phyloP scores from a whole-genome alignment of 2,329 filamentous ascomycete genomes.

The Periconia digitata region DNA sequence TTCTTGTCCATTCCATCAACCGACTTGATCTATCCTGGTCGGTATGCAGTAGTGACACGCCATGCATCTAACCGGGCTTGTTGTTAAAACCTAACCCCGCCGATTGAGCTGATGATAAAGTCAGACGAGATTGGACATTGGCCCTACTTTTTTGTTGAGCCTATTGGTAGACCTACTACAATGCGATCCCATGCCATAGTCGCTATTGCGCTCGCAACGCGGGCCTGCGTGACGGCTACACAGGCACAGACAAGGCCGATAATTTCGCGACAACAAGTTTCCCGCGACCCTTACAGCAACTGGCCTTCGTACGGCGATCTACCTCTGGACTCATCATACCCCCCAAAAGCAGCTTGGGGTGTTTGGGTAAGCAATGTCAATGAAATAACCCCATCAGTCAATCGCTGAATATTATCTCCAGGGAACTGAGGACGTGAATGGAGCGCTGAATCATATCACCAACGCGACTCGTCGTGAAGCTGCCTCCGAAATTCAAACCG shows the following conservation, averaged over 20 bases:
- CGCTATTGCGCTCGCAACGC: not conserved
- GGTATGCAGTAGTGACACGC: too few species aligned
- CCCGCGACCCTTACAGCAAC: not conserved
- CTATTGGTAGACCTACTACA: too few species aligned
- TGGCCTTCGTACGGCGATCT: not conserved
- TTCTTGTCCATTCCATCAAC: too few species aligned
- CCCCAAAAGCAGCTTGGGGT: not conserved
- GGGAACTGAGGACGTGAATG: slow-evolving; percentile 1
- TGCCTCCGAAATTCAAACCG: slow-evolving; percentile 1
- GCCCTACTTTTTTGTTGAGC: too few species aligned
- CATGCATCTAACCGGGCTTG: too few species aligned
- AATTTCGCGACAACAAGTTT: not conserved
- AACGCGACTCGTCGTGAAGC: not conserved
- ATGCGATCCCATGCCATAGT: too few species aligned
- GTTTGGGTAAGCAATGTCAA: not conserved
- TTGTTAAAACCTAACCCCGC: too few species aligned
- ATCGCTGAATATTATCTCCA: not conserved
- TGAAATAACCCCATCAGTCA: not conserved
- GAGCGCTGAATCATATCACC: not conserved
- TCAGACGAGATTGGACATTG: too few species aligned
- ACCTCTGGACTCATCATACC: not conserved
- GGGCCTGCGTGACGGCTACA: not conserved
- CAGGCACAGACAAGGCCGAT: not conserved
- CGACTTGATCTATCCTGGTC: too few species aligned
- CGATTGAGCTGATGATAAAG: too few species aligned